Evolutionary conservation across 2,329 filamentous ascomycete genomes (phyloP).

Genomic region (Fusarium gaditjirri): DNA sequence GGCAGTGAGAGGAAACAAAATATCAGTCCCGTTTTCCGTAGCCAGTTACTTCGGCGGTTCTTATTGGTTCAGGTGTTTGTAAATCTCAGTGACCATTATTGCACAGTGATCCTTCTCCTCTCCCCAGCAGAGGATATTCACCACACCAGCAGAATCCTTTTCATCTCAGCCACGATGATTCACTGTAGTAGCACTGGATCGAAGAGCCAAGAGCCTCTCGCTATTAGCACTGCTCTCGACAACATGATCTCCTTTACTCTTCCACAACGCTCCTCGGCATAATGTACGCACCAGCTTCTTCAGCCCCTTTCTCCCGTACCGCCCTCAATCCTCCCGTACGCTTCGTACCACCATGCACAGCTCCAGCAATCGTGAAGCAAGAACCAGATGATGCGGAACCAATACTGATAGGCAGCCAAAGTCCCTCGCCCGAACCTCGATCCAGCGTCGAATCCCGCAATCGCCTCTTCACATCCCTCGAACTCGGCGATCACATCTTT

Average conservation of each 20-base stretch:
- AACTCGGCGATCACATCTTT: slow-evolving; percentile 30
- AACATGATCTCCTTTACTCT: background rate
- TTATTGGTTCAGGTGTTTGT: fast-evolving
- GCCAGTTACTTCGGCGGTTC: background rate
- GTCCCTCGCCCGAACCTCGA: slow-evolving; percentile 21
- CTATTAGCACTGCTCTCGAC: fast-evolving
- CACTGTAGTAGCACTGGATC: background rate
- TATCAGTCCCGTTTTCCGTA: too few relatives aligned
- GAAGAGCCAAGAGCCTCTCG: fast-evolving
- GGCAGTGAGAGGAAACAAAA: background rate
- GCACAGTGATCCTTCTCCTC: fast-evolving
- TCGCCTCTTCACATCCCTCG: slow-evolving; percentile 43
- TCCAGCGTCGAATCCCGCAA: slow-evolving; percentile 33
- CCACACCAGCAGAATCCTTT: too few relatives aligned
- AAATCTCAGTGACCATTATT: background rate
- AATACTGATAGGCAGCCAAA: slow-evolving; percentile 26
- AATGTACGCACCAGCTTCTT: background rate
- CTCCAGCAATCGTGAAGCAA: background rate
- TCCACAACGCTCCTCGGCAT: background rate
- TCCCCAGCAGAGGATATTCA: fast-evolving
- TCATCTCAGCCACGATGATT: background rate
- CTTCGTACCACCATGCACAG: background rate
- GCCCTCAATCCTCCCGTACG: slow-evolving; percentile 1
- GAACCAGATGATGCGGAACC: background rate
- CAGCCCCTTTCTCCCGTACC: background rate